Evolutionary conservation across 257 asterid species (phyloP).

Genomic region (Penstemon barbatus): DNA sequence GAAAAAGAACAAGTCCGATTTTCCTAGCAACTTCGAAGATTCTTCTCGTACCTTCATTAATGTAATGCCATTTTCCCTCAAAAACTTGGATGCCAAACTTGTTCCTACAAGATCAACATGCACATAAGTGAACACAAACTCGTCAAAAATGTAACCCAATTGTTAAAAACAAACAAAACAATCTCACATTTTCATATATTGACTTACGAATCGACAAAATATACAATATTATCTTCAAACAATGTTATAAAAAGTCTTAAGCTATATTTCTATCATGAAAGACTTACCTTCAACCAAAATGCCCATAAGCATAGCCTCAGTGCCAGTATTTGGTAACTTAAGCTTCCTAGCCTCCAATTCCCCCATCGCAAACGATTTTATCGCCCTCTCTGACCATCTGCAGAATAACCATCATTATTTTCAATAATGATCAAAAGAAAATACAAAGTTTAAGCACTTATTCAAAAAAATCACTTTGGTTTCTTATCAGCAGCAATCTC

Average conservation of each 20-base stretch:
- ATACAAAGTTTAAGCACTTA: neutral
- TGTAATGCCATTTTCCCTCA: constrained; percentile 78
- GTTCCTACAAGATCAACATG: constrained; percentile 56
- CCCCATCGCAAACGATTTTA: constrained; percentile 80
- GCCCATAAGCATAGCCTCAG: constrained; percentile 92
- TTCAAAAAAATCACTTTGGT: constrained; percentile 40
- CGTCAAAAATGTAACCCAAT: no score
- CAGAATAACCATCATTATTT: constrained; percentile 25
- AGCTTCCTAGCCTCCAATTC: constrained; percentile 90
- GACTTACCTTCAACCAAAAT: constrained; percentile 80
- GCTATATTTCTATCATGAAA: neutral
- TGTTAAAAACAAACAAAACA: neutral
- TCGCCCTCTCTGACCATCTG: constrained; percentile 92
- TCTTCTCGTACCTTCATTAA: constrained; percentile 73
- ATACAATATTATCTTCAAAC: constrained; percentile 1
- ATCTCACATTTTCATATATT: constrained; percentile 13
- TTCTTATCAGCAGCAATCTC: constrained; percentile 43
- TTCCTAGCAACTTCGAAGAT: constrained; percentile 66
- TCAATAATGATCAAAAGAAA: neutral
- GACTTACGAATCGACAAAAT: neutral
- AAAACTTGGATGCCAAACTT: constrained; percentile 76
- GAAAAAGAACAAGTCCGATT: constrained; percentile 61
- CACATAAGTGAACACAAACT: no score
- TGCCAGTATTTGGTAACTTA: constrained; percentile 82
- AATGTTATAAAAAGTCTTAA: neutral